These are phyloP conservation scores for Saccharata proteae DNA, from an alignment of 2,329 filamentous ascomycete genomes.

Conservation along the genomic window DNA sequence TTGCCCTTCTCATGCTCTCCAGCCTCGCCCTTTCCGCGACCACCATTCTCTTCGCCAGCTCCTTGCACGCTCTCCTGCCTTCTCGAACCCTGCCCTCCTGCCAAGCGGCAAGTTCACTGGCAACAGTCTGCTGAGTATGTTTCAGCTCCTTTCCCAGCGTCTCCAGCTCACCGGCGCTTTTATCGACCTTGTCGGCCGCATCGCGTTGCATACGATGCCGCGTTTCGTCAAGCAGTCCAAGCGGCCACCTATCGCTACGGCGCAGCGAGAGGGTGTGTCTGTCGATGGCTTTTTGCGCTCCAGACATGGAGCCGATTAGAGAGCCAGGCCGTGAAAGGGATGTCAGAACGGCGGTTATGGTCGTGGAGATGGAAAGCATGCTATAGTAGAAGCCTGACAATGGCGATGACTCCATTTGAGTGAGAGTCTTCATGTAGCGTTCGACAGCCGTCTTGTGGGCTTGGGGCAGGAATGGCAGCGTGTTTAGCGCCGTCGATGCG, in stretches of 20 bases:
- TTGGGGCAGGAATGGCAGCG: slow-evolving; percentile 54
- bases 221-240: slow-evolving; percentile 76
- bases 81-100: slow-evolving; percentile 76
- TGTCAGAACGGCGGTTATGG: slow-evolving; percentile 67
- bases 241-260: slow-evolving; percentile 66
- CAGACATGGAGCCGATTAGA: slow-evolving; percentile 65
- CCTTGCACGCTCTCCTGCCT: slow-evolving; percentile 60
- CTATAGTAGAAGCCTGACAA: slow-evolving; percentile 60
- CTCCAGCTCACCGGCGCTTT: slow-evolving; percentile 57
- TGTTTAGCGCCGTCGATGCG: slow-evolving; percentile 40
- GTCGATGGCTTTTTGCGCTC: slow-evolving; percentile 63
- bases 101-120: slow-evolving; percentile 84
- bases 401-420: slow-evolving; percentile 60
- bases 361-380: slow-evolving; percentile 69
- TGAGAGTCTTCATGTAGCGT: slow-evolving; percentile 55
- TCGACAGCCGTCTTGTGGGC: slow-evolving; percentile 59
- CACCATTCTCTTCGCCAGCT: slow-evolving; percentile 67
- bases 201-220: slow-evolving; percentile 72
- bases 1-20: slow-evolving; percentile 66
- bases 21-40: slow-evolving; percentile 68
- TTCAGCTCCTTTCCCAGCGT: slow-evolving; percentile 69
- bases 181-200: slow-evolving; percentile 65
- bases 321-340: slow-evolving; percentile 68
- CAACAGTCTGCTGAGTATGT: slow-evolving; percentile 89
- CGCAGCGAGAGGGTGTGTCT: slow-evolving; percentile 64